Evolutionary conservation across 192 early-diverging fungal genomes (phyloP).

Genomic region (Coemansia sp.): DNA sequence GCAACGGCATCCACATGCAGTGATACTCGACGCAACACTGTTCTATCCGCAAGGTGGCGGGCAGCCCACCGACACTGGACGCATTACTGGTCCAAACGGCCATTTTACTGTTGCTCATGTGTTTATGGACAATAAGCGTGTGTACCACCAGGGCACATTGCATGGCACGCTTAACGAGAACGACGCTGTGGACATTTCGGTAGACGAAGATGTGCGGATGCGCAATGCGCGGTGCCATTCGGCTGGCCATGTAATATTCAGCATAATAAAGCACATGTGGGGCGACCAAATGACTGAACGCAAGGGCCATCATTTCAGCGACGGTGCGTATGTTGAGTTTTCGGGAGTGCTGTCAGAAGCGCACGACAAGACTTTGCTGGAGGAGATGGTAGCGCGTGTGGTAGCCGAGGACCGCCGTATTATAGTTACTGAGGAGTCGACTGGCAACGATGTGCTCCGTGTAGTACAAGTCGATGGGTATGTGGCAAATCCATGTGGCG

Average conservation of each 20-base stretch:
- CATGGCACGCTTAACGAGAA: neutral
- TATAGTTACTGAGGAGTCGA: neutral
- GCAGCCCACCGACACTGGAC: constrained; percentile 27
- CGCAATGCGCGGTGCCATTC: constrained; percentile 32
- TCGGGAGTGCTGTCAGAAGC: constrained; percentile 13
- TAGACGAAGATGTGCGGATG: constrained; percentile 13
- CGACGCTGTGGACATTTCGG: neutral
- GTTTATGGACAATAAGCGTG: constrained; percentile 5
- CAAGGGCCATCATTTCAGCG: constrained; percentile 30
- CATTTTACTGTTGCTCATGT: constrained; percentile 6
- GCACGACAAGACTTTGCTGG: constrained; percentile 2
- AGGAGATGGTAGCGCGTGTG: constrained; percentile 9
- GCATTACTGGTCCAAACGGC: neutral
- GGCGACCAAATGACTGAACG: constrained; percentile 17
- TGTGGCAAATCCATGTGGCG: constrained; percentile 22
- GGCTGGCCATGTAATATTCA: constrained; percentile 28
- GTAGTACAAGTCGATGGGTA: constrained; percentile 14
- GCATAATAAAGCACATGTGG: constrained; percentile 17
- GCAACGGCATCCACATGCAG: constrained; percentile 11
- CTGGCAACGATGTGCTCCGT: neutral
- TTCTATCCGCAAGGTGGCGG: constrained; percentile 37
- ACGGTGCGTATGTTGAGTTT: constrained; percentile 35
- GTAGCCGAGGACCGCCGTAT: neutral
- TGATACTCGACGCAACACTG: constrained; percentile 21
- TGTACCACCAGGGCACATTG: constrained; percentile 20